Evolutionary conservation across 1,284 basidiomycete genomes (phyloP).

Genomic region (Cryptococcus depauperatus): DNA sequence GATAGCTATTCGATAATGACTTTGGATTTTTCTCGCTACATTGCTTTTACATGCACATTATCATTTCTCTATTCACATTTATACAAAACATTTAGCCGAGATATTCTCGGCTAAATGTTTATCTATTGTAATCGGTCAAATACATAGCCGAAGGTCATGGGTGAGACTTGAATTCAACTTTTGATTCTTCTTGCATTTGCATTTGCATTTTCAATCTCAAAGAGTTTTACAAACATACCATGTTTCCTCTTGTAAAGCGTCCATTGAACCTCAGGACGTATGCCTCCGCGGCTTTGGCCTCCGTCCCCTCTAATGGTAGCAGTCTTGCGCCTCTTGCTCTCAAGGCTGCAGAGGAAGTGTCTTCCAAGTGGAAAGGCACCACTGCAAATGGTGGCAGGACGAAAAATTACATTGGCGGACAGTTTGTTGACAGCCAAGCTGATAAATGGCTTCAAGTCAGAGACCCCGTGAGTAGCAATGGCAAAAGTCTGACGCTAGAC

Average conservation of each 20-base stretch:
- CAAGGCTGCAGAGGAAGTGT: conserved; percentile 35
- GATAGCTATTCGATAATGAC: too few species aligned
- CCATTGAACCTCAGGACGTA: conserved; percentile 12
- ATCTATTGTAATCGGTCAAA: too few species aligned
- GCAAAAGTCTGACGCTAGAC: neutral
- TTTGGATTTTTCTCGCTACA: too few species aligned
- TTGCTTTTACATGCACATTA: too few species aligned
- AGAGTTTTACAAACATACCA: too few species aligned
- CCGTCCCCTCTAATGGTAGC: conserved; percentile 6
- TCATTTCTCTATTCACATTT: too few species aligned
- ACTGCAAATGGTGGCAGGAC: conserved; percentile 70
- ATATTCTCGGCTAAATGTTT: too few species aligned
- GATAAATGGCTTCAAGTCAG: conserved; percentile 72
- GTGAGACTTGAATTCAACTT: too few species aligned
- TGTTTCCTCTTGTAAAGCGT: neutral
- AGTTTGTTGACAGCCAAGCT: conserved; percentile 68
- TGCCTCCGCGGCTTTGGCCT: conserved; percentile 20
- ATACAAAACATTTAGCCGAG: too few species aligned
- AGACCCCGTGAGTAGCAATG: conserved; percentile 64
- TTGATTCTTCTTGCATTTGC: too few species aligned
- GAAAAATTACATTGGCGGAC: conserved; percentile 81
- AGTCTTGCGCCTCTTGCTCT: conserved; percentile 26
- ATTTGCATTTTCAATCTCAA: too few species aligned
- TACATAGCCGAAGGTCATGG: too few species aligned
- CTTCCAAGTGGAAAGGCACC: conserved; percentile 66